These are phyloP conservation scores for Populus nigra DNA, from an alignment of 345 rosid genomes.

Conservation along the genomic window DNA sequence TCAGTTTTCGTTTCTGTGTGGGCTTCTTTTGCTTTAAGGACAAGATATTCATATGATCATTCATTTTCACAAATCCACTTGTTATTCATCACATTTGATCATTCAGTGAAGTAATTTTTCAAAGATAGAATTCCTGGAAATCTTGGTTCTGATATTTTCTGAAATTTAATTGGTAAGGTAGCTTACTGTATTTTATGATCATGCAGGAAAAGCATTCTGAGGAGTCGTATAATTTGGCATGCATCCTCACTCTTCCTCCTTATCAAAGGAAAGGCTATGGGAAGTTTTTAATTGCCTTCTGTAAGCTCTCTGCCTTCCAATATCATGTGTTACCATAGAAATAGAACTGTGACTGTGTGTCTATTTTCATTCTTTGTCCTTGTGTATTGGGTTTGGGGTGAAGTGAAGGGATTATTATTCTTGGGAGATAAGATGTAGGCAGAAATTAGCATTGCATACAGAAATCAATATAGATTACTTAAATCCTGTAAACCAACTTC, in stretches of 20 bases:
- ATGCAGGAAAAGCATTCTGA: constrained; percentile 95
- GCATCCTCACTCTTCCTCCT: constrained; percentile 95
- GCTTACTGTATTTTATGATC: neutral
- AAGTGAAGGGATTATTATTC: neutral
- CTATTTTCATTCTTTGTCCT: neutral
- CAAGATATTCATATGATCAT: neutral
- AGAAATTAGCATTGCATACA: neutral
- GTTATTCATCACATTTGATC: neutral
- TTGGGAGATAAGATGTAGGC: neutral
- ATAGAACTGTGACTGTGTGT: neutral
- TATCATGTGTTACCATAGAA: neutral
- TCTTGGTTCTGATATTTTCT: neutral
- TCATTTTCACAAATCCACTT: neutral
- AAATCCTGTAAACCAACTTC: neutral
- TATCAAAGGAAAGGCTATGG: constrained; percentile 99
- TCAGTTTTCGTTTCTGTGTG: neutral
- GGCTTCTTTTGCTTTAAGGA: neutral
- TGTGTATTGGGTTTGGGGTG: neutral
- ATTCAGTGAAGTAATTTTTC: neutral
- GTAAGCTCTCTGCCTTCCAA: constrained; percentile 46
- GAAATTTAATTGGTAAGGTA: neutral
- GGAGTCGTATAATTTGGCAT: constrained; percentile 95
- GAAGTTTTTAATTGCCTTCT: constrained; percentile 90
- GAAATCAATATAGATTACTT: neutral
- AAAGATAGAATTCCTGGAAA: neutral